Percentiles rank a stretch among this genome's conserved stretches.
Conservation (phyloP, 208 protist species). For the Leishmania major region DNA sequence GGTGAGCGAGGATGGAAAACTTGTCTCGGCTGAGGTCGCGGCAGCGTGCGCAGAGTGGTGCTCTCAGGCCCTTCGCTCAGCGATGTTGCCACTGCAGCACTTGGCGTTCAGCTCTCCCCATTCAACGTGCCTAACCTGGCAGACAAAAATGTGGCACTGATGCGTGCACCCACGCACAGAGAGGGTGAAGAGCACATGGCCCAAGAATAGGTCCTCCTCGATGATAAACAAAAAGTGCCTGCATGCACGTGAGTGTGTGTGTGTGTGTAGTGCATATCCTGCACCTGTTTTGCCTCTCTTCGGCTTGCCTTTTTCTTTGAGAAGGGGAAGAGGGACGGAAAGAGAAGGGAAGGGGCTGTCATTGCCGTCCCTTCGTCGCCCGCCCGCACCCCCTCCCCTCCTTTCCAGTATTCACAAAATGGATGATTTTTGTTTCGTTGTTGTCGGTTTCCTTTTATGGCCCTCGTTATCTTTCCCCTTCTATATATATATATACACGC, state of each 20-base stretch:
- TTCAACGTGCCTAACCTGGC: background rate
- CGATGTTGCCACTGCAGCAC: conserved; percentile 32
- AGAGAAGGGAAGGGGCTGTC: background rate
- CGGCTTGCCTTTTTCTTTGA: background rate
- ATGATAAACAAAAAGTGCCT: background rate
- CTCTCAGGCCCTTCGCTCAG: conserved; percentile 25
- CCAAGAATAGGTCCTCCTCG: background rate
- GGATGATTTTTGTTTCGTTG: too few relatives aligned
- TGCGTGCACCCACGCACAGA: background rate
- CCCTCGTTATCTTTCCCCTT: too few relatives aligned
- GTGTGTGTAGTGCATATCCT: background rate
- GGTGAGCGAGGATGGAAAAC: conserved; percentile 33
- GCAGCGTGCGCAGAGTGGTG: conserved; percentile 40
- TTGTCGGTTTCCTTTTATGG: background rate
- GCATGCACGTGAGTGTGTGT: background rate
- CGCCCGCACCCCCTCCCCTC: too few relatives aligned
- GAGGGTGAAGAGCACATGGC: background rate
- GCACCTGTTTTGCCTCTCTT: background rate
- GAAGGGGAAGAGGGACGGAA: background rate
- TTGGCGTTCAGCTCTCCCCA: conserved; percentile 6
- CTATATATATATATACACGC: too few relatives aligned
- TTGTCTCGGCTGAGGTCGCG: conserved; percentile 36
- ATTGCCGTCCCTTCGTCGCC: background rate
- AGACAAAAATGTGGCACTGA: conserved; percentile 22
- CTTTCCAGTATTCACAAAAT: too few relatives aligned